Percentiles rank a stretch among this genome's conserved stretches.
phyloP scores from a whole-genome alignment of 2,329 filamentous ascomycete species.

The Boeremia exigua region DNA sequence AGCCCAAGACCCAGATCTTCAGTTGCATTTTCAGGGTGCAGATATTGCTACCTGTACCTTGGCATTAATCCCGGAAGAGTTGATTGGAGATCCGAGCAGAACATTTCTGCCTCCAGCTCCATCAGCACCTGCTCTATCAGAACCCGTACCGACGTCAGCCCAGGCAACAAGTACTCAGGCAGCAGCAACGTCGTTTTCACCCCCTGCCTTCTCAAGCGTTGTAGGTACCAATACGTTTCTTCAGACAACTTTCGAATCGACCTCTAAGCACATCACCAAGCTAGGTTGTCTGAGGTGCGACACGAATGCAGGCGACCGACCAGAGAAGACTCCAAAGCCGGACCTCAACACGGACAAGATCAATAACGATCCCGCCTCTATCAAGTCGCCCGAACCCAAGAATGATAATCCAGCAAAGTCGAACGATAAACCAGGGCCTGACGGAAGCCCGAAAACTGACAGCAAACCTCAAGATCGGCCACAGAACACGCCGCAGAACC shows the following conservation, averaged over 20 bases:
- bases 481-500: conserved; percentile 5
- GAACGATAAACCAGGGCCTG: conserved; percentile 4
- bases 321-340: conserved; percentile 2
- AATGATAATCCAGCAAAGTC: conserved; percentile 3
- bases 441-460: conserved; percentile 8
- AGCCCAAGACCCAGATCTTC: conserved; percentile 26
- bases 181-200: background rate
- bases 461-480: conserved; percentile 3
- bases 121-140: conserved; percentile 1
- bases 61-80: background rate
- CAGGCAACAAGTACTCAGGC: background rate
- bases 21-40: conserved; percentile 29
- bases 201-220: conserved; percentile 10
- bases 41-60: conserved; percentile 40
- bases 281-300: conserved; percentile 34
- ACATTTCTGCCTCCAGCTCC: conserved; percentile 1
- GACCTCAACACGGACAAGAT: conserved; percentile 6
- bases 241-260: conserved; percentile 32
- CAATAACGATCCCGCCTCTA: conserved; percentile 4
- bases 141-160: background rate
- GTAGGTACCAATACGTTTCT: conserved; percentile 33
- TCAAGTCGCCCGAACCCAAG: conserved; percentile 3
- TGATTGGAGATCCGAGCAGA: conserved; percentile 4
- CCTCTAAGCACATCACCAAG: conserved; percentile 35
- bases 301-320: conserved; percentile 4